Conservation (phyloP, 352 stramenopile genomes). For the Blastocystis sp. region DNA sequence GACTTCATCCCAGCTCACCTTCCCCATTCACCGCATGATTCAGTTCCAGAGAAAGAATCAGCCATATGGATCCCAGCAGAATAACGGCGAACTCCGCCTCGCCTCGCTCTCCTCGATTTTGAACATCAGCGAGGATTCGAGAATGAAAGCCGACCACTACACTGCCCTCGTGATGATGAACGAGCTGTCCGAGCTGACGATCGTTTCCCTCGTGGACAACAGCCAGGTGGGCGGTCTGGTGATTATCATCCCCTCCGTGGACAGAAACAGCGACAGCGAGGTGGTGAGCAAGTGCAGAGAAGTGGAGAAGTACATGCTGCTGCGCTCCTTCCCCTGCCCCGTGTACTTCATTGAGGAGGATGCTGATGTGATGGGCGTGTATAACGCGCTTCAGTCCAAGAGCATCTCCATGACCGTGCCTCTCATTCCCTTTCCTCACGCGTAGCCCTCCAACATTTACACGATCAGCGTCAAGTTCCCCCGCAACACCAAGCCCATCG, state of each 20-base stretch:
- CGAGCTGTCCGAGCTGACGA: background rate
- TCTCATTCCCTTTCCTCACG: background rate
- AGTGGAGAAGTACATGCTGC: conserved; percentile 1
- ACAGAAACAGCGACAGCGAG: background rate
- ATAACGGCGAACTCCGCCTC: conserved; percentile 50
- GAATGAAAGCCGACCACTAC: conserved; percentile 45
- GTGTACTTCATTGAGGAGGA: conserved; percentile 42
- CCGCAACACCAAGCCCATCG: background rate
- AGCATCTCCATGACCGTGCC: background rate
- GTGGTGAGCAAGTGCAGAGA: background rate
- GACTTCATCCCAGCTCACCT: conserved; percentile 20
- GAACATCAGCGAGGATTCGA: background rate
- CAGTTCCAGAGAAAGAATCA: conserved; percentile 51
- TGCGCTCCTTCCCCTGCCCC: conserved; percentile 25
- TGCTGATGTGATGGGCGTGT: background rate
- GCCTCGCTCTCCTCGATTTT: conserved; percentile 33
- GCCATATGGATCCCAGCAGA: conserved; percentile 53
- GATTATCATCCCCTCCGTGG: background rate
- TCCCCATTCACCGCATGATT: conserved; percentile 61
- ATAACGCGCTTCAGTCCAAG: conserved; percentile 25
- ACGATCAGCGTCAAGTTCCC: conserved; percentile 57
- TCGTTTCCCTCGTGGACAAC: conserved; percentile 1
- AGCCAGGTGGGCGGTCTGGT: conserved; percentile 34
- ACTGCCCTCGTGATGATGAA: conserved; percentile 44
- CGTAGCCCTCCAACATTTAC: conserved; percentile 43